These are phyloP conservation scores for Hamamelis virginiana DNA, from an alignment of 164 flowering plant species.

Conservation along the genomic window DNA sequence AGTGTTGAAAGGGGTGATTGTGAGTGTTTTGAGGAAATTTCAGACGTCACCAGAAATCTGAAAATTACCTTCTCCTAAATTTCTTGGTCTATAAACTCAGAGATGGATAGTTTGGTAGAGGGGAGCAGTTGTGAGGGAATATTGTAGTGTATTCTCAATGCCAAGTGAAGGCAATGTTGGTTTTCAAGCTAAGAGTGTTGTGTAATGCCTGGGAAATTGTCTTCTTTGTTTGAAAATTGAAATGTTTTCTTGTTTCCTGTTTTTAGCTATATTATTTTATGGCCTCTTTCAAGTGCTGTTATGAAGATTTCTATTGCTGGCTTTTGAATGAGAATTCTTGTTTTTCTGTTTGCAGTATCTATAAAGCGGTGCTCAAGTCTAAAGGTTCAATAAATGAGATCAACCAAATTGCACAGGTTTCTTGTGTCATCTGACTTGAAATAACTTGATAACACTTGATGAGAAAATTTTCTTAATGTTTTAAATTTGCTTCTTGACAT, in stretches of 20 bases:
- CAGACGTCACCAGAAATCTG: no score
- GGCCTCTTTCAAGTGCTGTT: not conserved
- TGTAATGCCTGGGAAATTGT: no score
- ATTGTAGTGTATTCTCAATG: no score
- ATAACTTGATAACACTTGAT: not conserved
- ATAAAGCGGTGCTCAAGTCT: constrained; percentile 70
- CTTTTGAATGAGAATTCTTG: not conserved
- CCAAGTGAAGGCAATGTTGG: no score
- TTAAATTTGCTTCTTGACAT: constrained; percentile 4
- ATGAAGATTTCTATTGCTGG: not conserved
- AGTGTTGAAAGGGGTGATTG: no score
- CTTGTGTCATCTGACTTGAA: constrained; percentile 20
- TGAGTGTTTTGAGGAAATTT: no score
- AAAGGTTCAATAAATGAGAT: constrained; percentile 78
- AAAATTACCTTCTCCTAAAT: no score
- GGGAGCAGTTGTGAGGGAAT: no score
- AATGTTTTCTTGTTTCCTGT: not conserved
- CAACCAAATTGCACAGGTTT: constrained; percentile 96
- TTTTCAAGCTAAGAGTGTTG: no score
- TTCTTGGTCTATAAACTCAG: no score
- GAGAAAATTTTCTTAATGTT: not conserved
- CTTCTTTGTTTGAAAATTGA: not conserved
- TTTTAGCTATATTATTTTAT: not conserved
- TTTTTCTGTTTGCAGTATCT: constrained; percentile 59
- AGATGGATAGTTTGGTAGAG: no score